Base-by-base conservation (phyloP, 2,329 filamentous ascomycete species). In the Pleoardoris graminearum region DNA sequence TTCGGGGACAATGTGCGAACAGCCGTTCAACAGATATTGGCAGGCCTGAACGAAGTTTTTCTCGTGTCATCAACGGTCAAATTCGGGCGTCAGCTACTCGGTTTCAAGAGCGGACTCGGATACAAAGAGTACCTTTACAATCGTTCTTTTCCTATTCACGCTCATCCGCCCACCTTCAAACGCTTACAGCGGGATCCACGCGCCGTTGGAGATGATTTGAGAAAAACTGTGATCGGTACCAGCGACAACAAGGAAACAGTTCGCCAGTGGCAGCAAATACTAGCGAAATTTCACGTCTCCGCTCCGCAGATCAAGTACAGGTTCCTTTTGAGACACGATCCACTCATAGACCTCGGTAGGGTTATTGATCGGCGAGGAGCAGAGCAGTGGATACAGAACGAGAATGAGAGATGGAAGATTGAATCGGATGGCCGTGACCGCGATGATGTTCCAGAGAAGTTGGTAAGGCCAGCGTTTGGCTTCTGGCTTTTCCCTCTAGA, bases 31-130 rank as follows among this genome's bases (percentile, higher is more conserved):
- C 12, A 39, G 19, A 22, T 39, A 39, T 39, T 39, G 14, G 23
- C 19, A 21, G 37, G 37, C 17, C 37, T 39, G 14, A n/a, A 22
- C 11, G 36, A 48, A 39, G 46, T 48, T 29, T 39, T 48, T 23
- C 27, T 38, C 21, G 32, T 39, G 35, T 39, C n/a, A n/a, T n/a
- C 17, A 22, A 39, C 32, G n/a, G 17, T 27, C 33, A 22, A 16
- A 12, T 22, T 48, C 27, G 46, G 32, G 10, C 36, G 46, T 16
- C 32, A 48, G 19, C n/a, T 48, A 19, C 22, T 48, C 32, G 27
- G 46, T 32, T 39, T 32, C 25, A 47, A 35, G 30, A 33, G 27
- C 27, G 43, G 25, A 33, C 19, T 35, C 21, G 43, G 43, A 36
- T 33, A 27, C 19, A 21, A 22, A 14, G 43, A 17, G 16, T 33